Evolutionary conservation across 2,329 filamentous ascomycete species (phyloP), one percentile per base, ranked within the genome.

Genomic region (Huntiella abstrusa): DNA sequence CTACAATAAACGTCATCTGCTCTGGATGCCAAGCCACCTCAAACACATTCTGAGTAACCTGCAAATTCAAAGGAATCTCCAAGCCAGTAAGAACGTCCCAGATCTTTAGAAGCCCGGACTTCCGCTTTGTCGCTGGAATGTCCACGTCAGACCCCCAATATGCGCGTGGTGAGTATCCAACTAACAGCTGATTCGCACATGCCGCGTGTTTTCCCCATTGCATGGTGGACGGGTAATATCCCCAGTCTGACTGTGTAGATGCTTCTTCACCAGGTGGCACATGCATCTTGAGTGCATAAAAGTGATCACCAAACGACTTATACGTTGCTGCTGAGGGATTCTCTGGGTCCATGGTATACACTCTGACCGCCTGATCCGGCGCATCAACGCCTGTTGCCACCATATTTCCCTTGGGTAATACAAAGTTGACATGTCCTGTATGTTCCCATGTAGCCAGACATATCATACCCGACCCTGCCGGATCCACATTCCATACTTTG

Each of bases 1-100:
- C 75, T 3, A 66, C 72, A 4, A 73, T 60, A 52, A 79, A 79
- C 16, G 63, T 62, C 2, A 62, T 58, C 40, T 69, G 60, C 0
- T 55, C 63, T 0, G 75, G 75, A 53, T 80, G 75, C 75, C 75
- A 80, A 0, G 66, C 60, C 2, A 78, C 70, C 53, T 80, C 75
- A 39, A 80, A 80, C 1, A 78, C 71, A 48, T 80, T 79, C 40
- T 73, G 67, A 1, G 66, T 68, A 1, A 67, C 67, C 1, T 65
- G 68, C 3, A 69, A 67, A 15, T 64, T 59, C 3, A 79, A 63
- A 4, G 60, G 62, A 39, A 75, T 59, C 39, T 64, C 60, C 7
- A 61, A 55, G 7, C 62, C 61, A 2, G 59, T 60, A 0, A 56
- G 46, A 0, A 69, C 66, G 54, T 80, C 64, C 72, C 73, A 79